Evolutionary conservation across 345 rosid genomes (phyloP), one percentile per base, ranked within the genome.

Genomic region (Bruguiera parviflora): DNA sequence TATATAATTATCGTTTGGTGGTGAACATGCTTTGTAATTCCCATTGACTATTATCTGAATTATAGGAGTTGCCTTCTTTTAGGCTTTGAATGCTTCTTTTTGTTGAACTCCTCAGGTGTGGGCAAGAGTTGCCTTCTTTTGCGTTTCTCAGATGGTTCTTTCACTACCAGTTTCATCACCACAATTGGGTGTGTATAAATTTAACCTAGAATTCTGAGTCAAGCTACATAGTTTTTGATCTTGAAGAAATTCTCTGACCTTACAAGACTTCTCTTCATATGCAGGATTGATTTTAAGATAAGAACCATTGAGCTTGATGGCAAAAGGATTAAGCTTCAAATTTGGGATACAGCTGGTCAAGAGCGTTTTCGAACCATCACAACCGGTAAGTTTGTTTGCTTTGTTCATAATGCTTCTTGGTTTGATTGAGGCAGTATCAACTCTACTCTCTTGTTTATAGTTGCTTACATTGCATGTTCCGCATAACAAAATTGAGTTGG

Each of bases 271-370:
- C 27, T 39, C 53, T 57, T 67, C 22, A 6, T 56, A 1, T 75
- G 72, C 87, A 94, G 97, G 5, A 94, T 94, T 74, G 97, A 94
- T 75, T 94, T 94, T 71, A 94, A 94, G 96, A 94, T 94, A 78
- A 76, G 98, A 76, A 94, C 98, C 55, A 86, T 91, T 70, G 98
- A 94, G 82, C 90, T 94, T 31, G 98, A 94, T 85, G 95, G 92
- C 21, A 94, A 91, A 80, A 78, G 95, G 73, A 91, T 94, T 81
- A 94, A 94, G 81, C 80, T 91, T 67, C 98, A 94, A 80, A 94
- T 94, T 22, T 94, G 98, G 98, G 98, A 91, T 68, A 94, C 84
- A 0, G 98, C 98, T 72, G 98, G 98, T 72, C 96, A 90, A 80
- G 96, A 90, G 77, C 85, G 96, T 15, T 88, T 90, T 61, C 88